Conservation (phyloP, 495 filamentous ascomycete genomes). For the Bacidia rubella region DNA sequence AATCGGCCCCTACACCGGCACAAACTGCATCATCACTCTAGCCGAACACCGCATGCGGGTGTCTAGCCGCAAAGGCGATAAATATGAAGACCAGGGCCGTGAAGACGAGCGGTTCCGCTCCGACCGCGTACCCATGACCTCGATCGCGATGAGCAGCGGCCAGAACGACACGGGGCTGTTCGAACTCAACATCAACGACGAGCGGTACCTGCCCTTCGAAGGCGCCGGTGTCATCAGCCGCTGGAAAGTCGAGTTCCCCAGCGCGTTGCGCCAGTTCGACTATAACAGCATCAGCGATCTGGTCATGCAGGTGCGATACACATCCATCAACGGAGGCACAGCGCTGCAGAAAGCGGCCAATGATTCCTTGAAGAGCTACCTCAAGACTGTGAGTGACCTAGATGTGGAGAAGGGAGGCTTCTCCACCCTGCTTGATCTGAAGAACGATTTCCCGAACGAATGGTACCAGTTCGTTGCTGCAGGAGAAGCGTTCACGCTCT, state of each 20-base stretch:
- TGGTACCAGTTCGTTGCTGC: neutral
- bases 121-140: conserved; percentile 13
- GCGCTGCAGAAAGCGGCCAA: neutral
- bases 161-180: conserved; percentile 22
- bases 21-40: conserved; percentile 21
- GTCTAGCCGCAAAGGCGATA: neutral
- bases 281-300: conserved; percentile 24
- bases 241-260: conserved; percentile 22
- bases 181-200: conserved; percentile 18
- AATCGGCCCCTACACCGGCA: conserved; percentile 17
- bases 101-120: conserved; percentile 15
- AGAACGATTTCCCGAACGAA: neutral
- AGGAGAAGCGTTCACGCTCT: neutral
- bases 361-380: neutral
- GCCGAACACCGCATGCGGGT: conserved; percentile 1
- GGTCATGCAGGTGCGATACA: conserved; percentile 24
- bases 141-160: conserved; percentile 20
- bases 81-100: neutral
- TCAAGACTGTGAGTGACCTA: neutral
- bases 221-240: conserved; percentile 24
- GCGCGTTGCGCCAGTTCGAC: conserved; percentile 19
- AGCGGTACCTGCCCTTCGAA: conserved; percentile 28
- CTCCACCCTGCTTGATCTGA: neutral
- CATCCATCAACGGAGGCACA: conserved; percentile 12
- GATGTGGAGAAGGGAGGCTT: neutral